These are phyloP conservation scores for Colletotrichum phormii DNA, from an alignment of 2,329 filamentous ascomycete species.

Conservation along the genomic window DNA sequence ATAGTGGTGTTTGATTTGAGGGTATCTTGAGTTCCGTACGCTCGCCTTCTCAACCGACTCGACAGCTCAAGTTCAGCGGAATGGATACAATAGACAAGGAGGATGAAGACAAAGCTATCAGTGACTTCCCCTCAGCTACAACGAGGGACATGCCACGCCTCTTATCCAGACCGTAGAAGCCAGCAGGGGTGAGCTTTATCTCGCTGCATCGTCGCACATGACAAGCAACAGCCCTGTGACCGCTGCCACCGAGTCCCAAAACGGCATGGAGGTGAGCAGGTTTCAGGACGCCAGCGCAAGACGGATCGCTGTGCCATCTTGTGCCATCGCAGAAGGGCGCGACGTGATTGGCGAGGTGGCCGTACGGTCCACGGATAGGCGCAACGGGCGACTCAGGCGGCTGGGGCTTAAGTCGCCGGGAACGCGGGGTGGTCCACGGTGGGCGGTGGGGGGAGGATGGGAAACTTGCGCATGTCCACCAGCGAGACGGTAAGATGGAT, in stretches of 20 bases:
- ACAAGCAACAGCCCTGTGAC: constrained; percentile 37
- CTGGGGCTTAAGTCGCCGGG: background rate
- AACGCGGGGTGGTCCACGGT: background rate
- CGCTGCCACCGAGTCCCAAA: constrained; percentile 30
- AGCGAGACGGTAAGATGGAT: background rate
- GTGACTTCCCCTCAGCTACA: background rate
- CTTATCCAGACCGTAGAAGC: constrained; percentile 20
- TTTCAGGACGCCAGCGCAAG: constrained; percentile 35
- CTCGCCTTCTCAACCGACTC: background rate
- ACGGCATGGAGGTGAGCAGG: constrained; percentile 36
- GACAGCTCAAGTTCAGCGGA: too few relatives aligned
- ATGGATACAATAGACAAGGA: background rate
- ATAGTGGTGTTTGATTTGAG: background rate
- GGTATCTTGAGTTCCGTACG: too few relatives aligned
- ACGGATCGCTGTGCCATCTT: constrained; percentile 20
- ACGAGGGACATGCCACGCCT: background rate
- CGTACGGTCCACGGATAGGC: background rate
- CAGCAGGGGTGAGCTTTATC: constrained; percentile 18
- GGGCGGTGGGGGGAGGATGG: background rate
- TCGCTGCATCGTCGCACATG: constrained; percentile 26
- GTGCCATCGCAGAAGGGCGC: background rate
- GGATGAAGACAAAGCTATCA: background rate
- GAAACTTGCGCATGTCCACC: constrained; percentile 11
- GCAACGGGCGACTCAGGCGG: constrained; percentile 19
- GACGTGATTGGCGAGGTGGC: constrained; percentile 1